Evolutionary conservation across 305 asterid genomes (phyloP), one percentile per base, ranked within the genome.

Genomic region (Solanum hybrid): DNA sequence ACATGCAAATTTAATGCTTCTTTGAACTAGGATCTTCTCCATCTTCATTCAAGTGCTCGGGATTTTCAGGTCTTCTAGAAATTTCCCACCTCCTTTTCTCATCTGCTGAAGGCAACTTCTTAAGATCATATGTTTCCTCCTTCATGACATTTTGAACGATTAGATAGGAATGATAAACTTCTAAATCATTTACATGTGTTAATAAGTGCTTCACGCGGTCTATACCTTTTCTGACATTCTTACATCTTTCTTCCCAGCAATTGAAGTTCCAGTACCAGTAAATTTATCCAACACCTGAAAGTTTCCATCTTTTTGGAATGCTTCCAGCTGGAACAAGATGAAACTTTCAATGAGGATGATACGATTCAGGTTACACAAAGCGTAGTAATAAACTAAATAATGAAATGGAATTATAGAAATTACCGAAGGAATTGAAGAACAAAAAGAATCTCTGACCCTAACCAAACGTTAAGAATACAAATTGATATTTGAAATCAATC

Each of bases 281-380:
- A 95, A 93, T 34, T 96, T 78, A 88, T 90, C 95, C 81, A 97
- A 93, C 80, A 95, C 96, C 89, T 92, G 96, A 90, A 96, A 83
- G 90, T 97, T 98, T 90, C 99, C 99, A 40, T 95, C 95, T 88
- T 91, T 92, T 24, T 94, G 92, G 91, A 95, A 95, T 91, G 94
- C 95, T 91, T 96, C 99, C 80, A 97, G 93, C 99, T 97, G 97
- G 90, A 85, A 85, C 93, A 94, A 90, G 86, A 86, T 11, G 76
- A 89, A 51, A 46, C 75, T 91, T 42, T 81, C 73, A 82, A 86
- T 91, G 90, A 92, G 89, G 86, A 80, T 40, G 64, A 24, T 24
- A 80, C 35, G 1, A 26, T 82, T 82, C 69, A 1, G 36, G 69
- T 13, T 40, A 40, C 36, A 40, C 86, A 81, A 24, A 82, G 26